phyloP scores from a whole-genome alignment of 768 basidiomycete genomes.

The Dioszegia aurantiaca region DNA sequence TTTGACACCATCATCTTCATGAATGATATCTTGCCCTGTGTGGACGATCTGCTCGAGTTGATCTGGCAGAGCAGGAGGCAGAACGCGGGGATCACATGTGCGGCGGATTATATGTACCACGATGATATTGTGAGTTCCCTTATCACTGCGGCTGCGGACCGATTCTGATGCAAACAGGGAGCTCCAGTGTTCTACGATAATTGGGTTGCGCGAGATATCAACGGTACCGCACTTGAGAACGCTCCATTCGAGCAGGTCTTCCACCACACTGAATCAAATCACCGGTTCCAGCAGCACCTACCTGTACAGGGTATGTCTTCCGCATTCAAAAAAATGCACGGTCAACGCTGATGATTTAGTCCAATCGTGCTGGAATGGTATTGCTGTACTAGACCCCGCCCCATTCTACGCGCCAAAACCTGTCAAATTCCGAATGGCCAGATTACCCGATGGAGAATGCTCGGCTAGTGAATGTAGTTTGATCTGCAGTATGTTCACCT shows the following conservation, averaged over 20 bases:
- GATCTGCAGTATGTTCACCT: constrained; percentile 65
- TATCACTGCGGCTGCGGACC: neutral
- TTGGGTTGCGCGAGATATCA: constrained; percentile 98
- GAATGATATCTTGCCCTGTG: constrained; percentile 98
- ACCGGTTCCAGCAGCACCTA: constrained; percentile 84
- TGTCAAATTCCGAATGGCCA: constrained; percentile 93
- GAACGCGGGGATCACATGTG: constrained; percentile 97
- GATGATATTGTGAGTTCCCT: constrained; percentile 70
- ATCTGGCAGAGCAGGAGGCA: constrained; percentile 90
- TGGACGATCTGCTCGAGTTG: constrained; percentile 95
- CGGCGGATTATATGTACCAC: constrained; percentile 99
- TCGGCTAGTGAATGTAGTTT: constrained; percentile 92
- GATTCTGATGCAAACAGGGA: constrained; percentile 53
- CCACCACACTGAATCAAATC: constrained; percentile 71
- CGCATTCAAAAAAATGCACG: neutral
- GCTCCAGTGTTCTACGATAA: constrained; percentile 84
- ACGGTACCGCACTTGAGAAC: constrained; percentile 96
- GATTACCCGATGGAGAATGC: constrained; percentile 81
- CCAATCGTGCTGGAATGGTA: constrained; percentile 98
- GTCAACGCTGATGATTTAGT: constrained; percentile 54
- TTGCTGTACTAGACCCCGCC: constrained; percentile 90
- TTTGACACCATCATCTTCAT: constrained; percentile 98
- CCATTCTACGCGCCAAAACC: constrained; percentile 90
- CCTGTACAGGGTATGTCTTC: constrained; percentile 65
- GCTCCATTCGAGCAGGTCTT: constrained; percentile 94